Percentiles rank a stretch among this genome's conserved stretches.
phyloP scores from a whole-genome alignment of 2,329 filamentous ascomycete genomes.

The Epichloe brachyelytri region DNA sequence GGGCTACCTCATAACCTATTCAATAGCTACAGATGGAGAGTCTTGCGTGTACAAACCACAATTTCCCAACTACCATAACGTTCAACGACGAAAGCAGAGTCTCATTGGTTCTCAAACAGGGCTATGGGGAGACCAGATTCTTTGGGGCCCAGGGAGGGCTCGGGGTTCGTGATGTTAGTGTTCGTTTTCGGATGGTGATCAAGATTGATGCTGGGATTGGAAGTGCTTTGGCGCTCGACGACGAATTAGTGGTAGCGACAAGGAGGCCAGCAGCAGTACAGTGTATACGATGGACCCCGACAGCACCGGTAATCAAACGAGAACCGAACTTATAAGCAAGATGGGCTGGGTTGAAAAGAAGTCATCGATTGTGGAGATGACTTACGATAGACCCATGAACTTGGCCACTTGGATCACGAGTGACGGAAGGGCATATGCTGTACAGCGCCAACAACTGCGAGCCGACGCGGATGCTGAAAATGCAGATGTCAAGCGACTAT shows the following conservation, averaged over 20 bases:
- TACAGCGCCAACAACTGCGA: constrained; percentile 51
- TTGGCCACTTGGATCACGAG: constrained; percentile 83
- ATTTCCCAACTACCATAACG: constrained; percentile 55
- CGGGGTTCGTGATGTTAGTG: constrained; percentile 74
- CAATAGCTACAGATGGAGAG: constrained; percentile 70
- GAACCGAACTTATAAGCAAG: constrained; percentile 75
- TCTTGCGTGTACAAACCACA: constrained; percentile 75
- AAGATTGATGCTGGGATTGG: constrained; percentile 93
- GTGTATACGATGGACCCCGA: constrained; percentile 90
- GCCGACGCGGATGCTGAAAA: constrained; percentile 28
- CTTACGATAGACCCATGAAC: constrained; percentile 93
- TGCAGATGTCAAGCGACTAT: constrained; percentile 52
- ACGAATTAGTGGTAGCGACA: constrained; percentile 86
- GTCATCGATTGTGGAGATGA: constrained; percentile 66
- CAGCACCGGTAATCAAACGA: constrained; percentile 68
- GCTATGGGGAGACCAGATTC: constrained; percentile 44
- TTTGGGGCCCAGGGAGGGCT: constrained; percentile 68
- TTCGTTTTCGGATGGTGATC: constrained; percentile 94
- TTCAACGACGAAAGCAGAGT: constrained; percentile 48
- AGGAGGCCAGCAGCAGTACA: constrained; percentile 87
- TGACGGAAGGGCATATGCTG: constrained; percentile 80
- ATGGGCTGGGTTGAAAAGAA: constrained; percentile 80
- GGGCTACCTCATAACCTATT: constrained; percentile 90
- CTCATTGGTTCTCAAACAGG: constrained; percentile 45
- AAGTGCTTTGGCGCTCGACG: constrained; percentile 76